Evolutionary conservation across 441 rosid species (phyloP).

Genomic region (Mallotus repandus): DNA sequence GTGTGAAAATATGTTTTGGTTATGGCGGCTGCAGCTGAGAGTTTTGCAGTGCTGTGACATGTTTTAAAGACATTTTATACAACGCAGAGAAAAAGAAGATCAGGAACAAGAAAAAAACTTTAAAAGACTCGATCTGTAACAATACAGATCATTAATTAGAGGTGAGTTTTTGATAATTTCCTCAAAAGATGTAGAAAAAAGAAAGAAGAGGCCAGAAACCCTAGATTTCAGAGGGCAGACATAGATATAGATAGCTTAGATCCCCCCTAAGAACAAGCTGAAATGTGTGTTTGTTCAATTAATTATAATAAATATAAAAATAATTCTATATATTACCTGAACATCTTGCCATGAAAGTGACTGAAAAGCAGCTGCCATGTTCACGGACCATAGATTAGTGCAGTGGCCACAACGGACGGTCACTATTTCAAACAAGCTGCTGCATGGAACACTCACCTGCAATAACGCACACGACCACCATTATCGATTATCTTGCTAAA

Average conservation of each 20-base stretch:
- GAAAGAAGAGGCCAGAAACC: constrained; percentile 28
- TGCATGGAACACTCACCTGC: constrained; percentile 97
- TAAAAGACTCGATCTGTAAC: constrained; percentile 27
- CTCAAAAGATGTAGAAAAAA: constrained; percentile 25
- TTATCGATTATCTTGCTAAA: background rate
- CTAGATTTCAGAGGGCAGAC: constrained; percentile 39
- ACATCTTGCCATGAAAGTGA: constrained; percentile 73
- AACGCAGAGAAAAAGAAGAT: background rate
- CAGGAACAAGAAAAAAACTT: background rate
- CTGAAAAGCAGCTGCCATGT: constrained; percentile 94
- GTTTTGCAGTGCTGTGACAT: background rate
- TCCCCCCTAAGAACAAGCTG: constrained; percentile 22
- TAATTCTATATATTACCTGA: constrained; percentile 44
- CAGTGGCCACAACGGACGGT: constrained; percentile 99
- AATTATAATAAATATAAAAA: background rate
- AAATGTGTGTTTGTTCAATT: background rate
- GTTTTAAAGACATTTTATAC: background rate
- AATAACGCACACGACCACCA: background rate
- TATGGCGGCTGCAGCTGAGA: constrained; percentile 41
- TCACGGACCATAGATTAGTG: constrained; percentile 88
- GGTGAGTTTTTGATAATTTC: constrained; percentile 13
- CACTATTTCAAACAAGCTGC: constrained; percentile 72
- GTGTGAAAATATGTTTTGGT: constrained; percentile 28
- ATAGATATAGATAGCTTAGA: background rate
- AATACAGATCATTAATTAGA: background rate